Percentiles rank a stretch among this genome's conserved stretches.
Conservation (phyloP, 2,329 filamentous ascomycete species). For the Ophiostoma pallidulum region DNA sequence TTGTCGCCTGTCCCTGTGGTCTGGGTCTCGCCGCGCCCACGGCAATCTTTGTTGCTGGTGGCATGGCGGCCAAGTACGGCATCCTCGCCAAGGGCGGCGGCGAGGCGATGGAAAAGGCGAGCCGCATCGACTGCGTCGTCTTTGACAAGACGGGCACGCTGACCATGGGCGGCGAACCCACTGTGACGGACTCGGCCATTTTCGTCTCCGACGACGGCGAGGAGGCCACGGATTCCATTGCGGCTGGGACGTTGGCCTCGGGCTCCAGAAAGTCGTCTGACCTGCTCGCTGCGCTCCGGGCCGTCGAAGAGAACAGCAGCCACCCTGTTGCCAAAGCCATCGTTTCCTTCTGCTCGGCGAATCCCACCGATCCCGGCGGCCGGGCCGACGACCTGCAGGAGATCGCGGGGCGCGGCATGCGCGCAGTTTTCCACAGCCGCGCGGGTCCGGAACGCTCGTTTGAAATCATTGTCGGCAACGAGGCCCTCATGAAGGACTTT, state of each 20-base stretch:
- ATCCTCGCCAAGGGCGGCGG: constrained; percentile 78
- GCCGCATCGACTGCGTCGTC: constrained; percentile 65
- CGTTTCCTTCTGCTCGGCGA: constrained; percentile 46
- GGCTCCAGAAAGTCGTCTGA: neutral
- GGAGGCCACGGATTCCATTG: neutral
- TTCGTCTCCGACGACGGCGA: constrained; percentile 28
- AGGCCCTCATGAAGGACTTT: constrained; percentile 52
- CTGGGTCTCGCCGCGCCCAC: constrained; percentile 79
- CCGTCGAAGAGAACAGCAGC: constrained; percentile 60
- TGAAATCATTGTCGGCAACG: constrained; percentile 61
- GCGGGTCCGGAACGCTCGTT: constrained; percentile 21
- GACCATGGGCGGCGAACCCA: constrained; percentile 62
- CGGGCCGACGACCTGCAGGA: constrained; percentile 47
- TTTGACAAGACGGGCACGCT: constrained; percentile 87
- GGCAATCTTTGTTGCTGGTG: constrained; percentile 73
- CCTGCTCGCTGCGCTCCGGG: constrained; percentile 46
- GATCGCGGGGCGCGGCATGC: constrained; percentile 61
- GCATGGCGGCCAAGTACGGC: constrained; percentile 67
- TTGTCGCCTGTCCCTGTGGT: constrained; percentile 78
- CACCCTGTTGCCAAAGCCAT: constrained; percentile 68
- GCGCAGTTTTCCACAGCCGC: constrained; percentile 36
- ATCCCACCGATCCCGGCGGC: constrained; percentile 13
- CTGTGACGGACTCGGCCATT: constrained; percentile 47
- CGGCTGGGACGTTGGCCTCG: too few relatives aligned
- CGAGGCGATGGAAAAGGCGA: constrained; percentile 78